Evolutionary conservation across 2,329 filamentous ascomycete genomes (phyloP).

Genomic region (Arthroderma sp.): DNA sequence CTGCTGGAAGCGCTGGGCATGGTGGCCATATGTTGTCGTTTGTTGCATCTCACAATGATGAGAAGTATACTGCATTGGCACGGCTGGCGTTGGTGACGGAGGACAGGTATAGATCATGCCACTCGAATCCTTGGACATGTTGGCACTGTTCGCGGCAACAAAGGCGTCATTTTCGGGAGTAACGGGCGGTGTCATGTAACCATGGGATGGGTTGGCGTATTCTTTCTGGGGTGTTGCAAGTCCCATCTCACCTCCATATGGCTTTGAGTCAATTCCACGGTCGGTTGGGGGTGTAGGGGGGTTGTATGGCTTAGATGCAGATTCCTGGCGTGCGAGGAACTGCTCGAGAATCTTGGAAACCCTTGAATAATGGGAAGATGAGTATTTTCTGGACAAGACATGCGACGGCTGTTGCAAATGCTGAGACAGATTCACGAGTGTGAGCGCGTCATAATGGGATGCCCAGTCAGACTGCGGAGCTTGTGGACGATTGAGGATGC

Average conservation of each 20-base stretch:
- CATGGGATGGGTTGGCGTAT: conserved; percentile 25
- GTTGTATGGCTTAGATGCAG: conserved; percentile 35
- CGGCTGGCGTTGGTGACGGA: conserved; percentile 25
- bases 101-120: conserved; percentile 19
- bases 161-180: conserved; percentile 34
- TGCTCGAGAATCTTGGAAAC: conserved; percentile 52
- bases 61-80: conserved; percentile 24
- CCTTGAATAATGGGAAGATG: conserved; percentile 50
- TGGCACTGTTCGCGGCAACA: conserved; percentile 22
- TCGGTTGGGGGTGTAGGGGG: conserved; percentile 30
- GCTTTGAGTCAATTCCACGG: conserved; percentile 24
- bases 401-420: conserved; percentile 54
- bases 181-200: conserved; percentile 36
- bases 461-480: conserved; percentile 64
- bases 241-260: conserved; percentile 29
- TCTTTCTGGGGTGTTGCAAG: conserved; percentile 32
- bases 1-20: conserved; percentile 21
- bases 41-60: conserved; percentile 25
- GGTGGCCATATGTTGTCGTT: conserved; percentile 21
- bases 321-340: conserved; percentile 52
- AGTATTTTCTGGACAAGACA: conserved; percentile 56
- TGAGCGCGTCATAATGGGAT: conserved; percentile 38
- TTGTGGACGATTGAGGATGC: conserved; percentile 70
- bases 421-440: conserved; percentile 49
- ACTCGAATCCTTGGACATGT: conserved; percentile 17